Evolutionary conservation across 2,329 filamentous ascomycete species (phyloP).

Genomic region (Berkeleyomyces basicola): DNA sequence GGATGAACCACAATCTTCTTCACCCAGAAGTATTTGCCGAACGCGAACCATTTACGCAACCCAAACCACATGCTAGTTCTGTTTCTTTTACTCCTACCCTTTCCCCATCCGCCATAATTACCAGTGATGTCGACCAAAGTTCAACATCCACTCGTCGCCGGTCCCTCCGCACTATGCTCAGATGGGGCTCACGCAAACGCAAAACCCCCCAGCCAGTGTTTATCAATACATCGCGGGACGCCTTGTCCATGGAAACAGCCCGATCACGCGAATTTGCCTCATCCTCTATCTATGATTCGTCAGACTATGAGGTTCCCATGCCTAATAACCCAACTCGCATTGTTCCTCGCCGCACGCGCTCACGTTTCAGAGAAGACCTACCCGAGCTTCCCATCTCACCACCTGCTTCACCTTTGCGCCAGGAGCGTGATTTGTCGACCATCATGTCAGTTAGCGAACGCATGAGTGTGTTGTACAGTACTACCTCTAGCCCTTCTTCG

Average conservation of each 20-base stretch:
- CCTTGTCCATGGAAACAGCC: slow-evolving; percentile 21
- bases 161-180: slow-evolving; percentile 13
- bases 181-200: slow-evolving; percentile 17
- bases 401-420: slow-evolving; percentile 43
- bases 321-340: slow-evolving; percentile 23
- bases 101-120: slow-evolving; percentile 8
- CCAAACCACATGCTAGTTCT: slow-evolving; percentile 11
- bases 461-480: slow-evolving; percentile 10
- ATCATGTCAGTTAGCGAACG: slow-evolving; percentile 13
- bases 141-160: slow-evolving; percentile 7
- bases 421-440: slow-evolving; percentile 10
- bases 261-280: slow-evolving; percentile 28
- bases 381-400: slow-evolving; percentile 77
- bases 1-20: background rate
- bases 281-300: slow-evolving; percentile 12
- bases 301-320: slow-evolving; percentile 18
- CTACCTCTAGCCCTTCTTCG: slow-evolving; percentile 6
- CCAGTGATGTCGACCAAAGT: slow-evolving; percentile 4
- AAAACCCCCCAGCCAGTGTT: slow-evolving; percentile 15
- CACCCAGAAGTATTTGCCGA: background rate
- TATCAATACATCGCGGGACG: slow-evolving; percentile 20
- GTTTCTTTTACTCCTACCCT: slow-evolving; percentile 13
- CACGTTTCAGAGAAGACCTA: slow-evolving; percentile 81
- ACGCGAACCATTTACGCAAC: background rate
- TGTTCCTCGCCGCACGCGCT: slow-evolving; percentile 63